Evolutionary conservation across 2,329 filamentous ascomycete genomes (phyloP).

Genomic region (Exophiala phaeomuriformis): DNA sequence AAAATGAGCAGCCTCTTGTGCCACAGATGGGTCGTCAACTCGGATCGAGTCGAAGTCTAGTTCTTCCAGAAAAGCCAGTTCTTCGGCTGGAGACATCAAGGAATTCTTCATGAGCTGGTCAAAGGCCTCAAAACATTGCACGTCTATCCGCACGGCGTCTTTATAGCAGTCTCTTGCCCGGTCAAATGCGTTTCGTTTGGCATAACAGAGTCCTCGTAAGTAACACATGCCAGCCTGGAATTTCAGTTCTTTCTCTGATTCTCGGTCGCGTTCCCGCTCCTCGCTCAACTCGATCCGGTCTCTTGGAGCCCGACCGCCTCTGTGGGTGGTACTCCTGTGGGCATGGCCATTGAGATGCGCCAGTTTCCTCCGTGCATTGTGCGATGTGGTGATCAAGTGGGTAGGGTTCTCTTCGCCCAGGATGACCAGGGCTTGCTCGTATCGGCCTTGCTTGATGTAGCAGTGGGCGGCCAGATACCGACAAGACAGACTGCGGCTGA

Average conservation of each 20-base stretch:
- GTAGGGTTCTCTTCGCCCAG: constrained; percentile 92
- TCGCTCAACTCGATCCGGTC: constrained; percentile 53
- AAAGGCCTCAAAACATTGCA: constrained; percentile 97
- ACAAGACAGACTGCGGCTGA: constrained; percentile 74
- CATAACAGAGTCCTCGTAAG: constrained; percentile 83
- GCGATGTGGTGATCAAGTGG: constrained; percentile 66
- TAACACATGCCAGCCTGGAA: constrained; percentile 98
- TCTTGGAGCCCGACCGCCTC: constrained; percentile 42
- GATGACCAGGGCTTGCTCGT: constrained; percentile 76
- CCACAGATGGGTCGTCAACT: constrained; percentile 58
- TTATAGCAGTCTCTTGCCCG: constrained; percentile 98
- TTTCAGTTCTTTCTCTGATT: constrained; percentile 67
- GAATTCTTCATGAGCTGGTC: constrained; percentile 97
- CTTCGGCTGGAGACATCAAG: constrained; percentile 79
- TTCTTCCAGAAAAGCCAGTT: constrained; percentile 80
- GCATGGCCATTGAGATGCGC: constrained; percentile 55
- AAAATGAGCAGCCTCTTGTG: constrained; percentile 86
- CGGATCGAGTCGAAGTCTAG: constrained; percentile 82
- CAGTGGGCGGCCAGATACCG: constrained; percentile 91
- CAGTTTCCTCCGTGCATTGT: constrained; percentile 60
- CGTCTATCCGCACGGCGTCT: constrained; percentile 90
- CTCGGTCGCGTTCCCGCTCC: constrained; percentile 50
- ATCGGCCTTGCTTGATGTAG: constrained; percentile 83
- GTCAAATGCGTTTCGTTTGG: constrained; percentile 95
- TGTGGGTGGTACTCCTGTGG: constrained; percentile 43